Conservation (phyloP, 441 rosid genomes). For the Corymbia calophylla region DNA sequence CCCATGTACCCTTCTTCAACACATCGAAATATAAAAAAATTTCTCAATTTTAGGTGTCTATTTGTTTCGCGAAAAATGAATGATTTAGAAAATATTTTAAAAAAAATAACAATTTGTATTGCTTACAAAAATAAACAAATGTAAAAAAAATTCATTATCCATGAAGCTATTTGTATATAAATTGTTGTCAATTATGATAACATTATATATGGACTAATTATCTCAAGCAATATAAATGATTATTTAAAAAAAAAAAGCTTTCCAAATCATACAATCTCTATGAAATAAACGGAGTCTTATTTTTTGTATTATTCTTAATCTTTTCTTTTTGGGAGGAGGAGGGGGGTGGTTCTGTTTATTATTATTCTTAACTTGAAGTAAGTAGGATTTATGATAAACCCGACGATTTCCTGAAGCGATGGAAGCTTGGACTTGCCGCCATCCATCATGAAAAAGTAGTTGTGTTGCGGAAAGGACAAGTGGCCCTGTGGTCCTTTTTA, state of each 20-base stretch:
- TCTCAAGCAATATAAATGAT: accelerated
- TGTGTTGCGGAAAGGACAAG: neutral
- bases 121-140: no score
- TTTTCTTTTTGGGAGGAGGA: no score
- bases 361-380: neutral
- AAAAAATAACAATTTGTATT: no score
- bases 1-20: neutral
- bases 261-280: no score
- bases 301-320: neutral
- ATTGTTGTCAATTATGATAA: accelerated
- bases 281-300: no score
- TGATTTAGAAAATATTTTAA: no score
- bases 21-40: neutral
- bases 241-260: no score
- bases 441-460: neutral
- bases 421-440: neutral
- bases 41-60: no score
- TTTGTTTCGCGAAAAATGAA: no score
- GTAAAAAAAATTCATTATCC: accelerated
- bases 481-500: neutral
- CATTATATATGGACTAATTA: no score
- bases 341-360: no score
- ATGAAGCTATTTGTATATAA: accelerated
- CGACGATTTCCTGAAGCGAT: neutral
- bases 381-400: neutral